These are phyloP conservation scores for Aspergillus bridgeri DNA, from an alignment of 495 filamentous ascomycete species.

Conservation along the genomic window DNA sequence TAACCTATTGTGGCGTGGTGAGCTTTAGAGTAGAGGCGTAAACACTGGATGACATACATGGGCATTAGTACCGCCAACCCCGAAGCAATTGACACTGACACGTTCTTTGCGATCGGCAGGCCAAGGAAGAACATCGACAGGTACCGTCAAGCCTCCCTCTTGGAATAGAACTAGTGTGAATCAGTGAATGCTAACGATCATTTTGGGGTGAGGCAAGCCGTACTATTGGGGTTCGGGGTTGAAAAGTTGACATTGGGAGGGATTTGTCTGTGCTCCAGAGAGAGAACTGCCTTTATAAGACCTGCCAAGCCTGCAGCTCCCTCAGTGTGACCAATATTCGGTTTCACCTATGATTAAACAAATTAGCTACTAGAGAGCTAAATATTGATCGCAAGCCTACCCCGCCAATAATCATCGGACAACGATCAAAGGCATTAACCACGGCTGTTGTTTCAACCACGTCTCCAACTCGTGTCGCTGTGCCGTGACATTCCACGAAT, in stretches of 20 bases:
- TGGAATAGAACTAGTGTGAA: slow-evolving; percentile 24
- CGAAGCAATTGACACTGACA: slow-evolving; percentile 33
- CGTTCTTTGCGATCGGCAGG: slow-evolving; percentile 17
- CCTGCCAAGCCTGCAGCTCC: slow-evolving; percentile 52
- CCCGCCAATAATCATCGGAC: neutral
- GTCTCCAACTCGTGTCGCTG: slow-evolving; percentile 3
- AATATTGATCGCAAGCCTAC: neutral
- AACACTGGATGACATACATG: slow-evolving; percentile 13
- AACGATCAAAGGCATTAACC: neutral
- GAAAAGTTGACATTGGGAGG: slow-evolving; percentile 43
- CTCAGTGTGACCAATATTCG: slow-evolving; percentile 48
- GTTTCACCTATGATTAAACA: slow-evolving; percentile 32
- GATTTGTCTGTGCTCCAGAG: slow-evolving; percentile 44
- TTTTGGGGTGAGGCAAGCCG: neutral
- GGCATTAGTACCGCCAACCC: slow-evolving; percentile 28
- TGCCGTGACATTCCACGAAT: slow-evolving; percentile 13
- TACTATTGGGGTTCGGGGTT: slow-evolving; percentile 15
- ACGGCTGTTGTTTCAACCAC: neutral
- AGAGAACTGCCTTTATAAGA: slow-evolving; percentile 50
- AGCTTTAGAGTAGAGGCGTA: slow-evolving; percentile 2
- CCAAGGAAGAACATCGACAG: slow-evolving; percentile 24
- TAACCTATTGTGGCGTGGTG: slow-evolving; percentile 3
- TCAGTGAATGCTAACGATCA: neutral
- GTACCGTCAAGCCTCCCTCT: slow-evolving; percentile 19
- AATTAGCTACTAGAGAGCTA: neutral